Conservation (phyloP, 768 basidiomycete species). For the Omphalotus guepiniiformis region DNA sequence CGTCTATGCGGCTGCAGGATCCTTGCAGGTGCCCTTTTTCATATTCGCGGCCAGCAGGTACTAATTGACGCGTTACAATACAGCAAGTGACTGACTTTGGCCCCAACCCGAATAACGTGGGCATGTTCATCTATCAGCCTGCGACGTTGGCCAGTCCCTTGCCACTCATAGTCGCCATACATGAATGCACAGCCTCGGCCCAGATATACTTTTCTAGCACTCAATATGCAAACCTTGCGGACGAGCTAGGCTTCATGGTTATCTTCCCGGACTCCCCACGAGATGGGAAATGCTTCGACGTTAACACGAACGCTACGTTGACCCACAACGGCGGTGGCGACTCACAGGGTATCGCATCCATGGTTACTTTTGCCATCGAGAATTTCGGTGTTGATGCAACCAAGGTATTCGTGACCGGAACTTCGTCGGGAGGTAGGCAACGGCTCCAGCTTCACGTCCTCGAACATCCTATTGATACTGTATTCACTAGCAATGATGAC, state of each 20-base stretch:
- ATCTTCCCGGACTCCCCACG: conserved; percentile 44
- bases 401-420: conserved; percentile 49
- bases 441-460: too few species aligned
- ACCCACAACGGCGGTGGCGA: conserved; percentile 55
- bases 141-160: conserved; percentile 32
- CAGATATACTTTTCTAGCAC: conserved; percentile 48
- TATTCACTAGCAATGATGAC: conserved; percentile 53
- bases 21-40: too few species aligned
- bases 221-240: conserved; percentile 45
- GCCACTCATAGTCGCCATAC: conserved; percentile 48
- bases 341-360: conserved; percentile 45
- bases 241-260: conserved; percentile 46
- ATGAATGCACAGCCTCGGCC: conserved; percentile 49
- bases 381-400: conserved; percentile 42
- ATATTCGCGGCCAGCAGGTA: too few species aligned
- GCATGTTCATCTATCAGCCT: conserved; percentile 44
- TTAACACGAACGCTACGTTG: conserved; percentile 44
- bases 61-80: too few species aligned
- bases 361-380: conserved; percentile 43
- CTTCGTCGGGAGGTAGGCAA: conserved; percentile 40
- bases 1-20: too few species aligned
- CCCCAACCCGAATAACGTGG: conserved; percentile 48
- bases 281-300: conserved; percentile 50
- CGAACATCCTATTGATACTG: background rate
- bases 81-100: conserved; percentile 49